Percentiles rank a stretch among this genome's conserved stretches.
Conservation (phyloP, 345 rosid genomes). For the Brassica napus region DNA sequence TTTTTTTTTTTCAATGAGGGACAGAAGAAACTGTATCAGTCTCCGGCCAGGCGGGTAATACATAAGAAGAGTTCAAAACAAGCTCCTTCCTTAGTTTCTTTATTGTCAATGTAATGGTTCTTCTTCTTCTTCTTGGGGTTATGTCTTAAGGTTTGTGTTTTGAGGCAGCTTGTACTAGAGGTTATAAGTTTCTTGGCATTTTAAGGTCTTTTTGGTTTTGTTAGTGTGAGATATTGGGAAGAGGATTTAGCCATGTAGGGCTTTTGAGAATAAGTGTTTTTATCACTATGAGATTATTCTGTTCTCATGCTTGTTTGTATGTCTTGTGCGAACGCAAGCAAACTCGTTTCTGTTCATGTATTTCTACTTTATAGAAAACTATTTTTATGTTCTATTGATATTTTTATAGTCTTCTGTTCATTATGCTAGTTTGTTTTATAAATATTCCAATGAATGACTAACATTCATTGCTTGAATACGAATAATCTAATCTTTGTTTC, state of each 20-base stretch:
- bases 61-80: constrained; percentile 44
- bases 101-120: constrained; percentile 2
- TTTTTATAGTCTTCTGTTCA: neutral
- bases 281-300: constrained; percentile 32
- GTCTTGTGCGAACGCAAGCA: constrained; percentile 42
- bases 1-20: constrained; percentile 37
- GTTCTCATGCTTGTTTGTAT: constrained; percentile 42
- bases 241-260: constrained; percentile 42
- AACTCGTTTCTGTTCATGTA: constrained; percentile 38
- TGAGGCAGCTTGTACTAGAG: constrained; percentile 40
- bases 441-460: neutral
- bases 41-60: constrained; percentile 70
- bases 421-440: neutral
- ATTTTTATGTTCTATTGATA: neutral
- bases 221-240: constrained; percentile 36
- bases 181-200: constrained; percentile 9
- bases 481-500: neutral
- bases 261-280: constrained; percentile 39
- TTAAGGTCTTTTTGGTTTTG: constrained; percentile 17
- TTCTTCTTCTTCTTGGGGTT: neutral
- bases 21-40: constrained; percentile 63
- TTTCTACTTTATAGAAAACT: constrained; percentile 34
- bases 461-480: neutral
- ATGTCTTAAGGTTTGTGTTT: constrained; percentile 26
- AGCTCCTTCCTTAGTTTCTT: neutral